Conservation (phyloP, 306 rosid genomes). For the Rosa multiflora region DNA sequence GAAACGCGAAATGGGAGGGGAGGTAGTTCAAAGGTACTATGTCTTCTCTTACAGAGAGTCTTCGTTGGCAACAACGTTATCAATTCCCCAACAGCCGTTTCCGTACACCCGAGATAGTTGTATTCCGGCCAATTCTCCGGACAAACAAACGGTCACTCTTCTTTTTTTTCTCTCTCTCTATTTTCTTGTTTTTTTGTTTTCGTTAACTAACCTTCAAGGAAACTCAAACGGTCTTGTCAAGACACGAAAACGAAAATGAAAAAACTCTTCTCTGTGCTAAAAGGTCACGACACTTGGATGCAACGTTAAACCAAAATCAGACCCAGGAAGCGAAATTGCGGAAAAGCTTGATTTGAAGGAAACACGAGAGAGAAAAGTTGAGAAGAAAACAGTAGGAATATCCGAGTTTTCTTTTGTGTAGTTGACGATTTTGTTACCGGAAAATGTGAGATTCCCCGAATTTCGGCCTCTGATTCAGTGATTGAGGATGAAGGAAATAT, state of each 20-base stretch:
- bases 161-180: background rate
- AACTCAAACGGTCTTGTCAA: constrained; percentile 40
- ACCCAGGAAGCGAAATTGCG: constrained; percentile 11
- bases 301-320: constrained; percentile 41
- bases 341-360: background rate
- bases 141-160: background rate
- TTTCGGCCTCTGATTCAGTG: background rate
- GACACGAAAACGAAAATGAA: background rate
- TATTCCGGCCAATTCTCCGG: constrained; percentile 19
- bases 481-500: background rate
- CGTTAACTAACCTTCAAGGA: constrained; percentile 49
- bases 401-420: background rate
- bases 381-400: background rate
- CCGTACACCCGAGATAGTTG: constrained; percentile 20
- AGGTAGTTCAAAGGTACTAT: constrained; percentile 25
- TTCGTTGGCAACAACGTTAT: constrained; percentile 46
- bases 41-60: constrained; percentile 29
- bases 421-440: background rate
- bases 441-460: background rate
- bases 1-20: constrained; percentile 30
- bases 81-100: constrained; percentile 22
- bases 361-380: background rate
- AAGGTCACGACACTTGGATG: constrained; percentile 25
- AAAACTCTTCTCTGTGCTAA: background rate
- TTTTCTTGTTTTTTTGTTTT: background rate